These are phyloP conservation scores for Penicillium thymicola DNA, from an alignment of 2,329 filamentous ascomycete genomes.

Conservation along the genomic window DNA sequence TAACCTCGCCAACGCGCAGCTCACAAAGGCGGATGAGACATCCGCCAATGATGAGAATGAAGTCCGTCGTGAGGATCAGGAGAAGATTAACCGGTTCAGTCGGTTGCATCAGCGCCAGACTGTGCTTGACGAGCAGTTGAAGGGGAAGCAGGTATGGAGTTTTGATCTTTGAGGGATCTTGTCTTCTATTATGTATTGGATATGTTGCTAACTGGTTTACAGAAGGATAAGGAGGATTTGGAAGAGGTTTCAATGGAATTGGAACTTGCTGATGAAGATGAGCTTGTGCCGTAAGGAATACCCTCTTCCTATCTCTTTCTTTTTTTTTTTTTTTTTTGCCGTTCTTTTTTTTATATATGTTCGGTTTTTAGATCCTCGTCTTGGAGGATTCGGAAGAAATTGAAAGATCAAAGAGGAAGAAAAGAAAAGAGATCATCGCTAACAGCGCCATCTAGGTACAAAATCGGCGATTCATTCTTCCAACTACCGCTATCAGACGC, in stretches of 20 bases:
- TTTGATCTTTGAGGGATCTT: background rate
- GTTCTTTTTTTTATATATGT: background rate
- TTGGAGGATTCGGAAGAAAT: background rate
- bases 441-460: constrained; percentile 63
- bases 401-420: too few species aligned
- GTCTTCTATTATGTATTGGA: background rate
- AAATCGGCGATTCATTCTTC: constrained; percentile 94
- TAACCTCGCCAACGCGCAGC: constrained; percentile 50
- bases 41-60: constrained; percentile 77
- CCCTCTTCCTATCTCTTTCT: background rate
- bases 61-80: constrained; percentile 93
- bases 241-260: constrained; percentile 89
- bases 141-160: constrained; percentile 62
- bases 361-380: background rate
- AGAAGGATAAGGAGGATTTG: constrained; percentile 99
- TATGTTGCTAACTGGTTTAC: constrained; percentile 5
- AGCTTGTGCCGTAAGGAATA: constrained; percentile 77
- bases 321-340: constrained; percentile 4
- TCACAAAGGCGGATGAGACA: constrained; percentile 89
- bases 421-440: background rate
- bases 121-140: constrained; percentile 73
- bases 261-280: constrained; percentile 92
- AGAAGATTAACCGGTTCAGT: constrained; percentile 98
- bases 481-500: constrained; percentile 79
- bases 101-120: constrained; percentile 85